phyloP scores from a whole-genome alignment of 2,329 filamentous ascomycete genomes.

The Fusarium pilosicola region DNA sequence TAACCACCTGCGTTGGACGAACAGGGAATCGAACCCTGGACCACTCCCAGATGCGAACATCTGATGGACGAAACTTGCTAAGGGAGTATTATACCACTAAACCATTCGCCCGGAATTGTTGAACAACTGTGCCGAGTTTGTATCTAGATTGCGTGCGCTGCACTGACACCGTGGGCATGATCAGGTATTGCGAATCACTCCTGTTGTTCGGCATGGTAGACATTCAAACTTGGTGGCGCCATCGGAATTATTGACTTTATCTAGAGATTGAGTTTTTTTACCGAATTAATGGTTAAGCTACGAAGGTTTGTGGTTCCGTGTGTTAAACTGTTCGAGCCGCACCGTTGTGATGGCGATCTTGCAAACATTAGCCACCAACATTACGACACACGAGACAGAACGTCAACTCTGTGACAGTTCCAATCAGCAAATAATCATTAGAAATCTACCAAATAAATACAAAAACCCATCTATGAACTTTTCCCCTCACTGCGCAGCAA shows the following conservation, averaged over 20 bases:
- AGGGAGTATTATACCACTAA: conserved; percentile 21
- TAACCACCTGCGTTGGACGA: conserved; percentile 5
- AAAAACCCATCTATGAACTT: neutral
- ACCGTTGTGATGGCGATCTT: accelerated
- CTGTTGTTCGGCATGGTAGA: accelerated
- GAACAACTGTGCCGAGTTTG: accelerated
- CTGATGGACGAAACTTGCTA: conserved; percentile 7
- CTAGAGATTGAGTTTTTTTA: accelerated
- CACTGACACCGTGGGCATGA: accelerated
- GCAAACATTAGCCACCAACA: accelerated
- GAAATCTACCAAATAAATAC: neutral
- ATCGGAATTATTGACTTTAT: neutral
- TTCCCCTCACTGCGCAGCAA: conserved; percentile 1
- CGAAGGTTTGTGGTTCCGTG: accelerated
- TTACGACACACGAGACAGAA: accelerated
- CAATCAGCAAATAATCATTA: accelerated
- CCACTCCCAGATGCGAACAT: conserved; percentile 7
- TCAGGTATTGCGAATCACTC: neutral
- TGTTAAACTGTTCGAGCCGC: accelerated
- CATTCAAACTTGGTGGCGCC: accelerated
- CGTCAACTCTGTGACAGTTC: accelerated
- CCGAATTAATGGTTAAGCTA: accelerated
- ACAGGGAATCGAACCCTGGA: conserved; percentile 20
- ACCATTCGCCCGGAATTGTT: conserved; percentile 11
- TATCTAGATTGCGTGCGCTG: accelerated